Percentiles rank a stretch among this genome's conserved stretches.
phyloP scores from a whole-genome alignment of 1,284 basidiomycete species.

The Waitea zeae region DNA sequence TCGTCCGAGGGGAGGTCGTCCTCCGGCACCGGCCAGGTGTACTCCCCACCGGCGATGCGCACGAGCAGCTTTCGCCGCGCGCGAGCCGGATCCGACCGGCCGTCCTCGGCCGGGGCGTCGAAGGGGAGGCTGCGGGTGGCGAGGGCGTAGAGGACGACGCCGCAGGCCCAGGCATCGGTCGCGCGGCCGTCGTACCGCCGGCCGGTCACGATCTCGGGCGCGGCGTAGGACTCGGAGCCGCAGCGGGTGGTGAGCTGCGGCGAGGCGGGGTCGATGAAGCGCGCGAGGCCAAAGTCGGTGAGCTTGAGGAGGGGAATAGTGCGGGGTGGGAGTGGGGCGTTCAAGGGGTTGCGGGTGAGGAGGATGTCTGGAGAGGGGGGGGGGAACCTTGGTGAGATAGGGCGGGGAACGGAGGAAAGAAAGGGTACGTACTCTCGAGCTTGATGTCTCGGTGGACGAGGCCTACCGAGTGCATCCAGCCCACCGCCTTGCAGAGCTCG shows the following conservation, averaged over 20 bases:
- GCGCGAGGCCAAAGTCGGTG: conserved; percentile 81
- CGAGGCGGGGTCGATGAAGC: conserved; percentile 59
- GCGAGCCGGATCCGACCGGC: conserved; percentile 9
- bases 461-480: conserved; percentile 80
- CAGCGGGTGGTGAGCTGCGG: conserved; percentile 76
- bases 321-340: conserved; percentile 17
- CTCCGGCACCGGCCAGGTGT: conserved; percentile 42
- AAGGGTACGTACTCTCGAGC: conserved; percentile 62
- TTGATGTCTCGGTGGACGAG: conserved; percentile 91
- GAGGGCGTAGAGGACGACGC: conserved; percentile 70
- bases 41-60: conserved; percentile 66
- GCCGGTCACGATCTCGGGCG: conserved; percentile 68
- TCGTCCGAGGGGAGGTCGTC: conserved; percentile 7
- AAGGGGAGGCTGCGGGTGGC: conserved; percentile 49
- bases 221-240: conserved; percentile 84
- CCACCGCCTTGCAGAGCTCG: conserved; percentile 68
- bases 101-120: conserved; percentile 10
- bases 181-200: conserved; percentile 69
- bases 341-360: conserved; percentile 22
- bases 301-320: conserved; percentile 62
- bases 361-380: conserved; percentile 29
- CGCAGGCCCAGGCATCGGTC: conserved; percentile 84
- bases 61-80: conserved; percentile 39
- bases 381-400: neutral
- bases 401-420: conserved; percentile 5